phyloP scores from a whole-genome alignment of 257 asterid genomes.

The Ilex aquifolium region DNA sequence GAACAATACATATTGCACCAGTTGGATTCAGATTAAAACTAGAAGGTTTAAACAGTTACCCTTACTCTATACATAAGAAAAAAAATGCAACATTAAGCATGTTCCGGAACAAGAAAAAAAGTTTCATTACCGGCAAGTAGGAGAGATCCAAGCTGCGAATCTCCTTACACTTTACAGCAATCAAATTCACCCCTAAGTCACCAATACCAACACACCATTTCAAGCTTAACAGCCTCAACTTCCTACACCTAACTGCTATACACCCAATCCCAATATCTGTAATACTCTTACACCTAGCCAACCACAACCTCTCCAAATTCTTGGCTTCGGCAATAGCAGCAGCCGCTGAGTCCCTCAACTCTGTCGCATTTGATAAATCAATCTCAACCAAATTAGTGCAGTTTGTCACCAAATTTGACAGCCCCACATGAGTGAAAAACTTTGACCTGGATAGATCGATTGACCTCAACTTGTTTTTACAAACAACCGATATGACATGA shows the following conservation, averaged over 20 bases:
- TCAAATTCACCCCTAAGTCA: slow-evolving; percentile 41
- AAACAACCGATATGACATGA: slow-evolving; percentile 6
- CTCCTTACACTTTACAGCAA: slow-evolving; percentile 33
- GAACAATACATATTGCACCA: too few species aligned
- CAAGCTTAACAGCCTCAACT: slow-evolving; percentile 25
- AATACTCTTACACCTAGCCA: slow-evolving; percentile 32
- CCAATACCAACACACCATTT: slow-evolving; percentile 38
- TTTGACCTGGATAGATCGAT: slow-evolving; percentile 28
- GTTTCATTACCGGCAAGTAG: slow-evolving; percentile 28
- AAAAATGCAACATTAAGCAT: background rate
- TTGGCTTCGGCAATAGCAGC: slow-evolving; percentile 32
- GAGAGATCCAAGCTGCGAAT: slow-evolving; percentile 34
- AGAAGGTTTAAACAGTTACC: background rate
- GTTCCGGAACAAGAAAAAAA: background rate
- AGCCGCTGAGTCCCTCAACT: slow-evolving; percentile 29
- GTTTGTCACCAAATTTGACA: slow-evolving; percentile 24
- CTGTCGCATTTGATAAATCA: slow-evolving; percentile 35
- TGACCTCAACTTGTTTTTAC: slow-evolving; percentile 12
- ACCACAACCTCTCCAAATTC: slow-evolving; percentile 31
- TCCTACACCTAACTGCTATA: slow-evolving; percentile 42
- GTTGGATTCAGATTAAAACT: background rate
- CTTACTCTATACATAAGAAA: too few species aligned
- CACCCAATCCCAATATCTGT: slow-evolving; percentile 47
- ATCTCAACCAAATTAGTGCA: slow-evolving; percentile 28
- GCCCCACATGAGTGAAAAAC: slow-evolving; percentile 28